Evolutionary conservation across 23 red algal species (phyloP).

Genomic region (Chondrus crispus): DNA sequence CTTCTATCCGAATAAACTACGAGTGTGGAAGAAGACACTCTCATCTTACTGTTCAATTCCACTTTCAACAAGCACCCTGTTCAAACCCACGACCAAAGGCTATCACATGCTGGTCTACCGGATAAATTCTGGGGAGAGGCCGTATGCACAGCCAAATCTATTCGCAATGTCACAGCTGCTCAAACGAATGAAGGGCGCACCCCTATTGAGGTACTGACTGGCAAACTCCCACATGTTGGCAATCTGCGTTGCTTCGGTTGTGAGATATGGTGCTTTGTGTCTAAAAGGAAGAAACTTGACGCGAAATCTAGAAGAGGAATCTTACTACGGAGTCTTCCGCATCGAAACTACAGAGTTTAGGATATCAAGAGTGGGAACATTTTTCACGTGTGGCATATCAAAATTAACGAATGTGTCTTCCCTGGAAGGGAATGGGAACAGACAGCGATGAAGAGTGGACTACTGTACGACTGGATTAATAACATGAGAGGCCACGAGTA

Average conservation of each 20-base stretch:
- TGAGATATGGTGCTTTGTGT: not conserved
- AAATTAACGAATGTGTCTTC: not conserved
- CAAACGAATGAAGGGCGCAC: not conserved
- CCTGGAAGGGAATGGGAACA: too few species aligned
- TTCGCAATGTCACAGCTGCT: not conserved
- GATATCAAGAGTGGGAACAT: not conserved
- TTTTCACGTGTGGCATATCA: not conserved
- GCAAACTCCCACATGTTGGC: not conserved
- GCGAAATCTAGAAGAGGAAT: not conserved
- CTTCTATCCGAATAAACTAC: too few species aligned
- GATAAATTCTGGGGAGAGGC: constrained; percentile 15
- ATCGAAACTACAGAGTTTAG: not conserved
- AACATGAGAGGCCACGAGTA: too few species aligned
- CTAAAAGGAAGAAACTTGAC: not conserved
- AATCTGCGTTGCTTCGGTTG: not conserved
- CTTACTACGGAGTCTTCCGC: not conserved
- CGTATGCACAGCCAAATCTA: not conserved
- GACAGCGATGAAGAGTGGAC: too few species aligned
- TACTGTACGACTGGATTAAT: too few species aligned
- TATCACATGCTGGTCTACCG: not conserved
- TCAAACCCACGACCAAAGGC: too few species aligned
- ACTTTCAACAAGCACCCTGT: too few species aligned
- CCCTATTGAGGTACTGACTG: not conserved
- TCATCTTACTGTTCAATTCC: too few species aligned
- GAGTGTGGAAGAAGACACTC: too few species aligned